Conservation (phyloP, 805 yeast species). For the Myxozyma monticola region DNA sequence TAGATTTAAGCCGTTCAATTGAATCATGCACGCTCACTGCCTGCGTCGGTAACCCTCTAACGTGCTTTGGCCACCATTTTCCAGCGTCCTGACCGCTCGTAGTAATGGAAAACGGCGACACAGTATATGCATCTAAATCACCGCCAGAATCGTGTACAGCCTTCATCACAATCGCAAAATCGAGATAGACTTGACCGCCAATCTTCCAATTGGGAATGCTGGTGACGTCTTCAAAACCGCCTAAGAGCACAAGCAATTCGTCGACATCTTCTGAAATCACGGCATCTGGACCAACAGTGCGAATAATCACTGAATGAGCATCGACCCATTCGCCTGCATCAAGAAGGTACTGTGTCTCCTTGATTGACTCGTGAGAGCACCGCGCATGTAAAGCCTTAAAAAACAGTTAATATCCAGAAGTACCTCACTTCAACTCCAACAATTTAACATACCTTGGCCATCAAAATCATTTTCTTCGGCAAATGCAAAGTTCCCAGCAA, state of each 20-base stretch:
- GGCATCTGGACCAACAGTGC: slow-evolving; percentile 69
- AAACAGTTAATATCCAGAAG: slow-evolving; percentile 36
- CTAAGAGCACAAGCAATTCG: slow-evolving; percentile 32
- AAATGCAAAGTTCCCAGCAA: slow-evolving; percentile 9
- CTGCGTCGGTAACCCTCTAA: slow-evolving; percentile 17
- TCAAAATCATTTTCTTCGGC: slow-evolving; percentile 25
- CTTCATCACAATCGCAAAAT: slow-evolving; percentile 31
- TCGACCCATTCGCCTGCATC: slow-evolving; percentile 59
- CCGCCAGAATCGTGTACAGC: neutral
- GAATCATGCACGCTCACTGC: slow-evolving; percentile 14
- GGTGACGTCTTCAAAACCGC: slow-evolving; percentile 30
- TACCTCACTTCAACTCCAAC: neutral
- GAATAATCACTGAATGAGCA: slow-evolving; percentile 61
- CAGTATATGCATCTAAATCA: neutral
- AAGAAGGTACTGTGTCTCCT: slow-evolving; percentile 61
- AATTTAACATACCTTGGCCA: slow-evolving; percentile 19
- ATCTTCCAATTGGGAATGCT: slow-evolving; percentile 36
- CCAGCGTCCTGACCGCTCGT: neutral
- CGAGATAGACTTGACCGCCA: slow-evolving; percentile 43
- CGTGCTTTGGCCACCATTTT: slow-evolving; percentile 25
- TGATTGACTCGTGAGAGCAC: slow-evolving; percentile 51
- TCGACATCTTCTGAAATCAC: slow-evolving; percentile 51
- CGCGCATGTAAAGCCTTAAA: slow-evolving; percentile 62
- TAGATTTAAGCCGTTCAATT: slow-evolving; percentile 6
- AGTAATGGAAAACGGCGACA: neutral